These are phyloP conservation scores for Yarrowia sp. DNA, from an alignment of 805 yeast genomes.

Conservation along the genomic window DNA sequence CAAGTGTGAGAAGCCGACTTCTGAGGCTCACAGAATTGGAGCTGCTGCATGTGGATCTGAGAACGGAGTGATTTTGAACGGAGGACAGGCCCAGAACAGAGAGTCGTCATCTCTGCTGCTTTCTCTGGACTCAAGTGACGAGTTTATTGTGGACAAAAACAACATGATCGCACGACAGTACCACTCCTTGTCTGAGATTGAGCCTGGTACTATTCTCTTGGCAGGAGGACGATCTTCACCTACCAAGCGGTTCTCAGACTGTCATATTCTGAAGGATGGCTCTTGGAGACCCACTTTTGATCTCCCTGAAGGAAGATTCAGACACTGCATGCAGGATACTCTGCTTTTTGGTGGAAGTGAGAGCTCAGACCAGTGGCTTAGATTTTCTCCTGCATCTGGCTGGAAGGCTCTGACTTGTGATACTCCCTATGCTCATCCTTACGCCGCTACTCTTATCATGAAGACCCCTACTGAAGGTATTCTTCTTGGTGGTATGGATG, in stretches of 20 bases:
- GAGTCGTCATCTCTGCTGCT: constrained; percentile 28
- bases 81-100: constrained; percentile 39
- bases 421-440: background rate
- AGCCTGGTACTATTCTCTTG: constrained; percentile 40
- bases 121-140: constrained; percentile 4
- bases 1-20: background rate
- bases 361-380: constrained; percentile 16
- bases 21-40: constrained; percentile 43
- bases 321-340: background rate
- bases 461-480: constrained; percentile 14
- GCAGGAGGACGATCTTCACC: constrained; percentile 74
- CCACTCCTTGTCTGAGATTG: constrained; percentile 49
- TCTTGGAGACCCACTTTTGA: constrained; percentile 45
- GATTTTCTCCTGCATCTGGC: background rate
- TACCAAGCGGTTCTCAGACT: constrained; percentile 45
- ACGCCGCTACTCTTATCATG: constrained; percentile 5
- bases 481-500: constrained; percentile 13
- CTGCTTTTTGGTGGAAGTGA: constrained; percentile 18
- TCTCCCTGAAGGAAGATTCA: constrained; percentile 40
- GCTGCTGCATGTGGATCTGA: constrained; percentile 40
- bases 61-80: constrained; percentile 36
- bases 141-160: constrained; percentile 20
- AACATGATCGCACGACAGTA: constrained; percentile 50
- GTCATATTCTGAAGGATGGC: constrained; percentile 42
- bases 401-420: constrained; percentile 7